Percentiles rank a stretch among this genome's conserved stretches.
Conservation (phyloP, 2,329 filamentous ascomycete species). For the Niveomyces coronatus region DNA sequence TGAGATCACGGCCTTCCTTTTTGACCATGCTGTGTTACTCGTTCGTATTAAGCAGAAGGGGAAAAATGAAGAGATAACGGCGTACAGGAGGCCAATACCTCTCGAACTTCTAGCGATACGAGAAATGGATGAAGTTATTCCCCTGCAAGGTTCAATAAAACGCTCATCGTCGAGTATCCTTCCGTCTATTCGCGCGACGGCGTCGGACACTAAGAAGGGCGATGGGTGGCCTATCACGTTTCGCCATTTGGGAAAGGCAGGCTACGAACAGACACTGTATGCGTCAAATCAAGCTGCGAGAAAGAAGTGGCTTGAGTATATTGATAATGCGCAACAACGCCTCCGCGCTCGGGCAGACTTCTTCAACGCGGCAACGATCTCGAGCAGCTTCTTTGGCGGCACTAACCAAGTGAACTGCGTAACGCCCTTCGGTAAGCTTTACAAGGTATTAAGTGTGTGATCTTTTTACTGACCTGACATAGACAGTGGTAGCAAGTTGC, state of each 20-base stretch:
- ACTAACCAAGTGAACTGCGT: slow-evolving; percentile 88
- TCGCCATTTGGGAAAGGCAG: slow-evolving; percentile 87
- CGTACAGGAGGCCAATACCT: slow-evolving; percentile 88
- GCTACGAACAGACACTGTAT: slow-evolving; percentile 85
- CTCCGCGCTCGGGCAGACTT: slow-evolving; percentile 82
- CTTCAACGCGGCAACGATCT: slow-evolving; percentile 63
- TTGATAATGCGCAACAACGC: slow-evolving; percentile 80
- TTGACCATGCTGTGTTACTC: slow-evolving; percentile 89
- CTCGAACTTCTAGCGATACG: slow-evolving; percentile 85
- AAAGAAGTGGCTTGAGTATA: slow-evolving; percentile 95
- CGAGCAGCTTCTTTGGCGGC: slow-evolving; percentile 48
- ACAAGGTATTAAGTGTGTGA: slow-evolving; percentile 2
- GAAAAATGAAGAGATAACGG: slow-evolving; percentile 89
- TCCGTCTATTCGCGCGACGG: slow-evolving; percentile 38
- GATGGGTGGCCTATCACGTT: slow-evolving; percentile 95
- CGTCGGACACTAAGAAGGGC: slow-evolving; percentile 45
- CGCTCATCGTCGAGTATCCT: slow-evolving; percentile 81
- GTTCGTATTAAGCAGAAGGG: slow-evolving; percentile 86
- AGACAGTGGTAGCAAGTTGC: slow-evolving; percentile 91
- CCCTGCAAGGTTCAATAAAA: slow-evolving; percentile 68
- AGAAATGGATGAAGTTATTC: slow-evolving; percentile 95
- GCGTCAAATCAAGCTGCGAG: slow-evolving; percentile 76
- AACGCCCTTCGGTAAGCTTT: slow-evolving; percentile 68
- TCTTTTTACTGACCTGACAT: slow-evolving; percentile 14
- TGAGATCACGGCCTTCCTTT: slow-evolving; percentile 90